A percentile compares a stretch with the other conserved stretches of the same genome.
Conservation (phyloP, 2,329 filamentous ascomycete genomes). For the Alternaria atra region DNA sequence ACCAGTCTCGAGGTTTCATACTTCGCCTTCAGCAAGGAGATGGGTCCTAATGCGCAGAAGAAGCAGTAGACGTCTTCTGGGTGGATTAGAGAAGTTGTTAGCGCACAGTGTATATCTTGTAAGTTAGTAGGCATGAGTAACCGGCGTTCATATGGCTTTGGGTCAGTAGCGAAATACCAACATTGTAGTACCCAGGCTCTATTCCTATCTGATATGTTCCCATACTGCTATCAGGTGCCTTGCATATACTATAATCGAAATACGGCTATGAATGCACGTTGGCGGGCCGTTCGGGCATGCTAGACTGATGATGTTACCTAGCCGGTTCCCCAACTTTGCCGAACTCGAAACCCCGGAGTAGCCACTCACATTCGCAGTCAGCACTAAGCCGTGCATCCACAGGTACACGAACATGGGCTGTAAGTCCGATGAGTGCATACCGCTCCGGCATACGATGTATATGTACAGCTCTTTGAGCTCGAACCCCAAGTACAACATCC, state of each 20-base stretch:
- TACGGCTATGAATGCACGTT: background rate
- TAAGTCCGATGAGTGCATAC: background rate
- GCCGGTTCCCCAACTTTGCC: conserved; percentile 17
- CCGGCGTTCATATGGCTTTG: conserved; percentile 15
- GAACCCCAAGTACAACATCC: background rate
- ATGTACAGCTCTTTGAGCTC: background rate
- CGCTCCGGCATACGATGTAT: background rate
- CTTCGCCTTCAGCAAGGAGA: conserved; percentile 95
- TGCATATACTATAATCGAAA: background rate
- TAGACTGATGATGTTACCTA: conserved; percentile 7
- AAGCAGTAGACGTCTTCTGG: conserved; percentile 62
- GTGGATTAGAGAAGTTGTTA: conserved; percentile 3
- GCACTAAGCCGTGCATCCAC: background rate
- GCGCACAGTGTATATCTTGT: conserved; percentile 14
- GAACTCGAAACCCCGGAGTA: background rate
- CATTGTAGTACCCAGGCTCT: conserved; percentile 7
- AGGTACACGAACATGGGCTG: background rate
- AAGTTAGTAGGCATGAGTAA: conserved; percentile 18
- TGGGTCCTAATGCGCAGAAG: conserved; percentile 87
- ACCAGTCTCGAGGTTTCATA: conserved; percentile 88
- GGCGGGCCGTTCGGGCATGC: conserved; percentile 2
- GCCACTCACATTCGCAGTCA: conserved; percentile 1
- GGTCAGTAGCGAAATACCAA: conserved; percentile 19
- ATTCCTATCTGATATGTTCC: background rate
- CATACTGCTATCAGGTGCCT: background rate